Percentiles rank a stretch among this genome's conserved stretches.
phyloP scores from a whole-genome alignment of 805 yeast genomes.

The Cyberlindnera sargentensis region DNA sequence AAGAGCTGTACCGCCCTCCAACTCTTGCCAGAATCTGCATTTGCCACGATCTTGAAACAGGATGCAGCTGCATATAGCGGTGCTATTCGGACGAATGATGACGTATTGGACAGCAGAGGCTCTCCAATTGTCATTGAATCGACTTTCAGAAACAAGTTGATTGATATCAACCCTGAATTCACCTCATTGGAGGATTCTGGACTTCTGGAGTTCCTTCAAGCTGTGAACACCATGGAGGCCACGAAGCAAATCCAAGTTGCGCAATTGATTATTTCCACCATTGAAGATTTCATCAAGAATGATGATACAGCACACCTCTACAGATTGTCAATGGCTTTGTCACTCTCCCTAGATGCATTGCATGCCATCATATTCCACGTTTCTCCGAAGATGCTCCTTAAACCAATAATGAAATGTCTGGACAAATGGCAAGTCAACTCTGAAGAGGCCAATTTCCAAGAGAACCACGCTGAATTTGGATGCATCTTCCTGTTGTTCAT shows the following conservation, averaged over 20 bases:
- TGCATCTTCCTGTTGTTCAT: slow-evolving; percentile 43
- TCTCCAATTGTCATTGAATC: slow-evolving; percentile 24
- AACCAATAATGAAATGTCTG: slow-evolving; percentile 42
- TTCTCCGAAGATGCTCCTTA: slow-evolving; percentile 36
- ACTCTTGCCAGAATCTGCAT: slow-evolving; percentile 28
- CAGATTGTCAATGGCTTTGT: slow-evolving; percentile 45
- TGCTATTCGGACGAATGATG: slow-evolving; percentile 27
- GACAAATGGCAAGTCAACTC: slow-evolving; percentile 36
- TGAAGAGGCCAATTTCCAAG: slow-evolving; percentile 56
- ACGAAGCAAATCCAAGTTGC: slow-evolving; percentile 41
- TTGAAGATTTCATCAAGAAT: slow-evolving; percentile 30
- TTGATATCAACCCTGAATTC: slow-evolving; percentile 41
- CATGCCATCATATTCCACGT: slow-evolving; percentile 37
- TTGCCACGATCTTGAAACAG: slow-evolving; percentile 30
- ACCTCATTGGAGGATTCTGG: slow-evolving; percentile 46
- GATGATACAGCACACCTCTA: slow-evolving; percentile 39
- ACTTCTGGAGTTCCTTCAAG: slow-evolving; percentile 40
- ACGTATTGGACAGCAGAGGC: slow-evolving; percentile 28
- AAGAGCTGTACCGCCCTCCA: slow-evolving; percentile 35
- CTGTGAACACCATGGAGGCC: slow-evolving; percentile 40
- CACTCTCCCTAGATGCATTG: slow-evolving; percentile 35
- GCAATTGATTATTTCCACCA: slow-evolving; percentile 25
- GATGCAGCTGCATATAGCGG: slow-evolving; percentile 32
- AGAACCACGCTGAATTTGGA: slow-evolving; percentile 63
- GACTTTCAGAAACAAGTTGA: slow-evolving; percentile 24